phyloP scores from a whole-genome alignment of 495 filamentous ascomycete species.

The Durotheca rogersii region DNA sequence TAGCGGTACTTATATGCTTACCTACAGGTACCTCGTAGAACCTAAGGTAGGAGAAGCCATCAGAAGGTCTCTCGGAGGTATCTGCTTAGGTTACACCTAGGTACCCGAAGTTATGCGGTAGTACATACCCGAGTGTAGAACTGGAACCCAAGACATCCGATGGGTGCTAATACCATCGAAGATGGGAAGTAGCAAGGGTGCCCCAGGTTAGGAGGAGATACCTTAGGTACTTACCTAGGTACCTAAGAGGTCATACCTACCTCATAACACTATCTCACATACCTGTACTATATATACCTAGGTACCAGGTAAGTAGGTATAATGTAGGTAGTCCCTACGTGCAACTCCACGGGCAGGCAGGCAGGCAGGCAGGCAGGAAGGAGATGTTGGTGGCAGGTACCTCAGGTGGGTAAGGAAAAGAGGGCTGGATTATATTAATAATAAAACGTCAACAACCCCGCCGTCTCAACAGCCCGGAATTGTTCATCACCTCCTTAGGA shows the following conservation, averaged over 20 bases:
- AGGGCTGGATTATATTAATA: background rate
- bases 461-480: conserved; percentile 2
- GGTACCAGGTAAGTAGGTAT: background rate
- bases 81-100: too few relatives aligned
- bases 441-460: conserved; percentile 10
- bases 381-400: background rate
- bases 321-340: background rate
- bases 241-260: conserved; percentile 4
- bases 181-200: too few relatives aligned
- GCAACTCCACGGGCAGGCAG: conserved; percentile 1
- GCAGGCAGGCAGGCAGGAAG: background rate
- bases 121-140: background rate
- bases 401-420: background rate
- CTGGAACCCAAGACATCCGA: too few relatives aligned
- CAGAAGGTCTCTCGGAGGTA: too few relatives aligned
- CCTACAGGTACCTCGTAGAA: too few relatives aligned
- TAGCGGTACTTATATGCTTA: too few relatives aligned
- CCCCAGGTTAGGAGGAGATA: background rate
- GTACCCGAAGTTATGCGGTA: too few relatives aligned
- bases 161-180: too few relatives aligned
- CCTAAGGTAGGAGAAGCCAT: too few relatives aligned
- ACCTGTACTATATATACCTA: background rate
- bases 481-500: too few relatives aligned
- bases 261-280: conserved; percentile 4
- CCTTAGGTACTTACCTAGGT: too few relatives aligned